These are phyloP conservation scores for Aspergillus ochraceus DNA, from an alignment of 2,329 filamentous ascomycete species.

Conservation along the genomic window DNA sequence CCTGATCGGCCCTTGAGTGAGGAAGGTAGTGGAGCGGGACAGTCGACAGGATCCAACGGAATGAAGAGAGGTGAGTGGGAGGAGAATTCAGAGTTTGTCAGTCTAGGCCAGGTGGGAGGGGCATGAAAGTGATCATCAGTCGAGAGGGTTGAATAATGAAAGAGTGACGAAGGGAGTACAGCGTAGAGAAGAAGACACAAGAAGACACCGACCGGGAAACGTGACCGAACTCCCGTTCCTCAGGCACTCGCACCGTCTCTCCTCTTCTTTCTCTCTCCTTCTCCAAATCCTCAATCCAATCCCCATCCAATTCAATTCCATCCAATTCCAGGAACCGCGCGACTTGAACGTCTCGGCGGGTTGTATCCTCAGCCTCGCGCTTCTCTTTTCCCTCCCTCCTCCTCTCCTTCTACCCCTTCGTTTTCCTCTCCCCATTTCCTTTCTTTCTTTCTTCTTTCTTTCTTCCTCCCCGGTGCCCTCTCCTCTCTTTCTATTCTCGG, in stretches of 20 bases:
- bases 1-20: constrained; percentile 5
- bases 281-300: too few relatives aligned
- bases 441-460: constrained; percentile 3
- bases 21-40: neutral
- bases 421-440: constrained; percentile 9
- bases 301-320: too few relatives aligned
- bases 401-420: neutral
- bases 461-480: neutral
- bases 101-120: neutral
- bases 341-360: neutral
- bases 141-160: neutral
- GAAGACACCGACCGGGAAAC: constrained; percentile 1
- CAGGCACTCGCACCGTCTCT: neutral
- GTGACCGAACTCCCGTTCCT: constrained; percentile 8
- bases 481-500: neutral
- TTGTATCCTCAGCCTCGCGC: constrained; percentile 4
- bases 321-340: neutral
- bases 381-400: neutral
- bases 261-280: too few relatives aligned
- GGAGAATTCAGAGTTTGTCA: neutral
- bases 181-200: neutral
- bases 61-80: neutral
- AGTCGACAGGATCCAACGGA: constrained; percentile 1
- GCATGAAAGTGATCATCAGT: neutral
- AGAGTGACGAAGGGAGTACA: too few relatives aligned